Evolutionary conservation across 148 eudicot genomes (phyloP).

Genomic region (Rhododendron griersonianum): DNA sequence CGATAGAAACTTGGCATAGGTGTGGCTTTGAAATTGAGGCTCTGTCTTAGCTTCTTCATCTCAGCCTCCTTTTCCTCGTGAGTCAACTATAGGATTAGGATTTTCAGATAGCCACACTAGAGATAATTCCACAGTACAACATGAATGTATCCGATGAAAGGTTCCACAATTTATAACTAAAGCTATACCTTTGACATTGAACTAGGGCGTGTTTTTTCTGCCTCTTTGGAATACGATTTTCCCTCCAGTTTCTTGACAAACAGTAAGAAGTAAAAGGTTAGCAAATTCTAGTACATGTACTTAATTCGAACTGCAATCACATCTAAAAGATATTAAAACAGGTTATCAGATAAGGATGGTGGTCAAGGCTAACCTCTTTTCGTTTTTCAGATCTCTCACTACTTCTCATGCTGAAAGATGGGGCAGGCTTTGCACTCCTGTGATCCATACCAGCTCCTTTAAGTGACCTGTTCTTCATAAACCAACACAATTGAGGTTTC

Average conservation of each 20-base stretch:
- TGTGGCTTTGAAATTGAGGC: conserved; percentile 37
- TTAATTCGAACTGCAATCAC: background rate
- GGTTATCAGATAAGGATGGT: background rate
- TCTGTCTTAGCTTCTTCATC: conserved; percentile 29
- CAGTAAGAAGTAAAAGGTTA: conserved; percentile 24
- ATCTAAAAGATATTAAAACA: background rate
- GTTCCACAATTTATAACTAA: background rate
- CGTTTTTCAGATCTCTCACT: conserved; percentile 34
- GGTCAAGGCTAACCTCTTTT: conserved; percentile 39
- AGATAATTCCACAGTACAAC: background rate
- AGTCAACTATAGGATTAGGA: conserved; percentile 13
- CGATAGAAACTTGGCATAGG: conserved; percentile 38
- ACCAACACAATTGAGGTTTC: background rate
- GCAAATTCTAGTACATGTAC: background rate
- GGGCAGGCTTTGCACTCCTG: conserved; percentile 32
- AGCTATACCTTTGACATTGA: conserved; percentile 46
- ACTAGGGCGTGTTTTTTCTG: conserved; percentile 29
- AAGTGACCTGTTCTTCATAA: conserved; percentile 34
- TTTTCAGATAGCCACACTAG: background rate
- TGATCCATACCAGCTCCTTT: conserved; percentile 28
- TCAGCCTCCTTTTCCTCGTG: conserved; percentile 44
- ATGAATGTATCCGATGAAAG: background rate
- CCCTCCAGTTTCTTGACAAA: conserved; percentile 41
- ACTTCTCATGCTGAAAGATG: conserved; percentile 43
- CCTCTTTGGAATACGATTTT: conserved; percentile 35